Percentiles rank a stretch among this genome's conserved stretches.
Conservation (phyloP, 306 rosid genomes). For the Psophocarpus tetragonolobus region DNA sequence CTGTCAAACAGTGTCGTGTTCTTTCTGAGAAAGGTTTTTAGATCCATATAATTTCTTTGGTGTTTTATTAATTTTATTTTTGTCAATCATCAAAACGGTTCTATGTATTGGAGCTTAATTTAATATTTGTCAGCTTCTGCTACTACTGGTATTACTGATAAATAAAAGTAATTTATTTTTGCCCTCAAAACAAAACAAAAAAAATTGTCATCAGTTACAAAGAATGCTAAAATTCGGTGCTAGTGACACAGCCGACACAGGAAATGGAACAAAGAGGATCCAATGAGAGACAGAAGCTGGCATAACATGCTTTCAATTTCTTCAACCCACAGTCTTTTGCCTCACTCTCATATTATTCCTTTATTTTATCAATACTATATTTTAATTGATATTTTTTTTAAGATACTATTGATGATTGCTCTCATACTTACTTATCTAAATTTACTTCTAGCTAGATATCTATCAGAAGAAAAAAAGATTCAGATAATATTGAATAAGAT, state of each 20-base stretch:
- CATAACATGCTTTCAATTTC: background rate
- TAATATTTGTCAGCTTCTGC: background rate
- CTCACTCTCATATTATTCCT: background rate
- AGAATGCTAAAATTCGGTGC: conserved; percentile 13
- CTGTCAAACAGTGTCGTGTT: background rate
- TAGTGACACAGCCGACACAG: background rate
- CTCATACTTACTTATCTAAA: too few species aligned
- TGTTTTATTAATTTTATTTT: background rate
- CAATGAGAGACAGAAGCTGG: background rate
- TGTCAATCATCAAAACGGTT: background rate
- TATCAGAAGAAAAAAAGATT: too few species aligned
- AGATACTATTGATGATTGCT: too few species aligned
- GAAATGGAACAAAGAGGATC: conserved; percentile 26
- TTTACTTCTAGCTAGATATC: too few species aligned
- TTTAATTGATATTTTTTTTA: too few species aligned
- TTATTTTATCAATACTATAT: background rate
- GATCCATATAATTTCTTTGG: background rate
- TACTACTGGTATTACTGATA: background rate
- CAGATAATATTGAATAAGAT: too few species aligned
- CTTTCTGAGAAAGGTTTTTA: background rate
- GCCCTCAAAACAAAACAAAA: background rate
- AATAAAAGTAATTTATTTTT: background rate
- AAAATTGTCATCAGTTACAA: background rate
- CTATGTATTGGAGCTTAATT: background rate
- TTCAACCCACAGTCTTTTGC: background rate